Evolutionary conservation across 768 basidiomycete species (phyloP).

Genomic region (Clathrus columnatus): DNA sequence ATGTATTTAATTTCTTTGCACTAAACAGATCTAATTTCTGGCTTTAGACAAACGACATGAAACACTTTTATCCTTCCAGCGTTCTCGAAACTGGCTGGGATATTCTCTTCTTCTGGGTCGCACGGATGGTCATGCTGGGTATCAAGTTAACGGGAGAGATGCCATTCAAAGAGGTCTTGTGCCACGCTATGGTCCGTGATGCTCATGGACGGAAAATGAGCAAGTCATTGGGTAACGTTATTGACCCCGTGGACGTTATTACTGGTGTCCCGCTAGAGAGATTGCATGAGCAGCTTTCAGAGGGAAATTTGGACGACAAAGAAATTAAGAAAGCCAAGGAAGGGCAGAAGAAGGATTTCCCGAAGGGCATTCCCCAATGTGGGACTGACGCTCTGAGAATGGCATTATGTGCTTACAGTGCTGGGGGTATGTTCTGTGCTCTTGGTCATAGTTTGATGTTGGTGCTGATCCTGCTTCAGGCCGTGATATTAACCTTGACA

Average conservation of each 20-base stretch:
- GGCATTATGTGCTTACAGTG: constrained; percentile 89
- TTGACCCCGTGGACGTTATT: constrained; percentile 94
- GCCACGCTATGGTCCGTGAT: constrained; percentile 98
- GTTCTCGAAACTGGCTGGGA: constrained; percentile 98
- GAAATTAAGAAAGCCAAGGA: constrained; percentile 86
- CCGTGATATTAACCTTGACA: constrained; percentile 95
- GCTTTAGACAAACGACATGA: constrained; percentile 62
- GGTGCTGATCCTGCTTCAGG: constrained; percentile 35
- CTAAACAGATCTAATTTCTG: constrained; percentile 9
- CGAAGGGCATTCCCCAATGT: constrained; percentile 97
- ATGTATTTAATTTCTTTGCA: constrained; percentile 1
- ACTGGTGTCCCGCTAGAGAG: constrained; percentile 71
- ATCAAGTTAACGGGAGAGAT: constrained; percentile 79
- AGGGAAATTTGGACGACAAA: constrained; percentile 89
- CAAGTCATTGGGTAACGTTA: constrained; percentile 95
- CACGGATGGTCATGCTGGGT: constrained; percentile 94
- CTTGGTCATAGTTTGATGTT: neutral
- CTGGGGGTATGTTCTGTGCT: constrained; percentile 52
- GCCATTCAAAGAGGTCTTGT: constrained; percentile 93
- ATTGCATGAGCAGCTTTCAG: constrained; percentile 76
- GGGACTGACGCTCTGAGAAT: constrained; percentile 95
- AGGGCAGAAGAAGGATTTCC: constrained; percentile 99
- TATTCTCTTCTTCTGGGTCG: constrained; percentile 99
- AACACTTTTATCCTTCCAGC: constrained; percentile 81
- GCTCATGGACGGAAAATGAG: constrained; percentile 99